phyloP scores from a whole-genome alignment of 768 basidiomycete genomes.

The Psilocybe azurescens region DNA sequence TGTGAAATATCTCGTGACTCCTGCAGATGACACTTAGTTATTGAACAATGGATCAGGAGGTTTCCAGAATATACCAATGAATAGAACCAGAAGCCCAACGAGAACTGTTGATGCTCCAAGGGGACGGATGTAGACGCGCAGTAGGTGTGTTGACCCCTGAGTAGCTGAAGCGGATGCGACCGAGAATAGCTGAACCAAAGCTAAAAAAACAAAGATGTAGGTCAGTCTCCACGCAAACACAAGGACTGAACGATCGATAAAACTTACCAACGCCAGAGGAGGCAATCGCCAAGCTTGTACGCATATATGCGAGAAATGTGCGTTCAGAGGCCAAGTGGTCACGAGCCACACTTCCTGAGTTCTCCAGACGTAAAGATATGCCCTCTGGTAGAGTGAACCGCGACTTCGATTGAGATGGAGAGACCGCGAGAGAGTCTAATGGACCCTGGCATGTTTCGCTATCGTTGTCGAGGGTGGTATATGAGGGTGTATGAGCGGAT shows the following conservation, averaged over 20 bases:
- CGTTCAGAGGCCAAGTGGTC: constrained; percentile 70
- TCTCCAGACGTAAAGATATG: constrained; percentile 43
- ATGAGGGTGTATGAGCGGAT: neutral
- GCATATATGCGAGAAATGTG: constrained; percentile 66
- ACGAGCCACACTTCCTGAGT: constrained; percentile 65
- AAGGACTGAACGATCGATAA: neutral
- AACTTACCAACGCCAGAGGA: constrained; percentile 63
- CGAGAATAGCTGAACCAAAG: constrained; percentile 62
- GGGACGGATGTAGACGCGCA: constrained; percentile 47
- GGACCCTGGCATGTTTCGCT: neutral
- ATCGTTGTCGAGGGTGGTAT: neutral
- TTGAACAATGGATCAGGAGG: neutral
- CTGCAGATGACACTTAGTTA: constrained; percentile 32
- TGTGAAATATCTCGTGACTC: constrained; percentile 55
- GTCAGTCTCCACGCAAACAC: neutral
- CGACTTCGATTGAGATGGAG: neutral
- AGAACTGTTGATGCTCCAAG: constrained; percentile 56
- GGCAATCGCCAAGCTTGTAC: constrained; percentile 66
- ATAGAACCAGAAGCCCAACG: constrained; percentile 51
- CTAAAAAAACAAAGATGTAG: constrained; percentile 30
- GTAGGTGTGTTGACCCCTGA: constrained; percentile 21
- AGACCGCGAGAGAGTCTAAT: neutral
- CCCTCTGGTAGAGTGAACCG: neutral
- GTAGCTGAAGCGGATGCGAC: constrained; percentile 31
- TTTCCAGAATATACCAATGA: constrained; percentile 44